Conservation (phyloP, 2,329 filamentous ascomycete species). For the Scedosporium apiospermum region DNA sequence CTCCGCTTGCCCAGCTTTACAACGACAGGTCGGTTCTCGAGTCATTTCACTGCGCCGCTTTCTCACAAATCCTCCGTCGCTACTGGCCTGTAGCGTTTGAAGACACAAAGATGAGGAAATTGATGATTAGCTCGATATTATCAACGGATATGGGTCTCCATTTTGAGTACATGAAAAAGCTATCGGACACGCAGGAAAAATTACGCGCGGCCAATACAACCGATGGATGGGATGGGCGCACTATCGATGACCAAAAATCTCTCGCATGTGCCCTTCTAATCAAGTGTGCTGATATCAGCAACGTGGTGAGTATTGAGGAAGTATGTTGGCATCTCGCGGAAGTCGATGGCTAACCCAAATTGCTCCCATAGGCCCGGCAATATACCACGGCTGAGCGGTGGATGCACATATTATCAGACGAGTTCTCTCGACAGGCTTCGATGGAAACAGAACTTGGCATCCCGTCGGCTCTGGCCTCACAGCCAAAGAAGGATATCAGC, state of each 20-base stretch:
- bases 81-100: slow-evolving; percentile 83
- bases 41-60: slow-evolving; percentile 95
- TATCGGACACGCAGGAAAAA: slow-evolving; percentile 73
- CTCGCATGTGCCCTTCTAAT: slow-evolving; percentile 86
- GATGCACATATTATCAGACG: slow-evolving; percentile 90
- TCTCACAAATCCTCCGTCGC: slow-evolving; percentile 85
- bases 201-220: slow-evolving; percentile 53
- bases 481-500: slow-evolving; percentile 72
- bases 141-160: slow-evolving; percentile 97
- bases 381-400: slow-evolving; percentile 77
- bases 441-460: slow-evolving; percentile 89
- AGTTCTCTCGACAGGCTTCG: slow-evolving; percentile 84
- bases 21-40: slow-evolving; percentile 95
- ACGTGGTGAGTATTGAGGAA: slow-evolving; percentile 60
- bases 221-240: slow-evolving; percentile 68
- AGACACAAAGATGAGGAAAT: slow-evolving; percentile 67
- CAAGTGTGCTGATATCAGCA: slow-evolving; percentile 98
- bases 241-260: slow-evolving; percentile 66
- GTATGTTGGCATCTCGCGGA: neutral
- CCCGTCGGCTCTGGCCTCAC: slow-evolving; percentile 75
- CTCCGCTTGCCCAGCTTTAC: slow-evolving; percentile 87
- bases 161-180: slow-evolving; percentile 89
- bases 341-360: slow-evolving; percentile 12
- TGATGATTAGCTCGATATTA: slow-evolving; percentile 96
- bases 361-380: slow-evolving; percentile 58